Base-by-base conservation (phyloP, 2,329 filamentous ascomycete species). In the Nigrospora oryzae region DNA sequence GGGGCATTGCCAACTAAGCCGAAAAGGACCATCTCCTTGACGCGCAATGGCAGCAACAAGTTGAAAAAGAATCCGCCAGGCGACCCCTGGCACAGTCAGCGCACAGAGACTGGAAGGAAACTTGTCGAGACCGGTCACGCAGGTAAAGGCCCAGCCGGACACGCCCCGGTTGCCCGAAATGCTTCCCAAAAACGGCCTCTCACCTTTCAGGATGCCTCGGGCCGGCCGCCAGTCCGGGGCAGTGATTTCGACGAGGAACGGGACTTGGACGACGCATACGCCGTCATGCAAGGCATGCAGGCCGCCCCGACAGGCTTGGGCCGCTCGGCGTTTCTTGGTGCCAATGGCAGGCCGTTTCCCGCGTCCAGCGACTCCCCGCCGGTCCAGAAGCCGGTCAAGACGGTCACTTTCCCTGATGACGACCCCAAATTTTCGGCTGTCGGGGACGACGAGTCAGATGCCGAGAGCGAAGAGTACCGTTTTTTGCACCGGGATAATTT, bases 11-110 rank as follows among this genome's bases (percentile, higher is more conserved):
- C 51, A 31, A 53, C 49, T 23, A 17, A 55, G 48, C 55, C 60
- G 3, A 54, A 54, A 5, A 61, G 61, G 28, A 60, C 63, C 35
- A 63, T 67, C 42, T 62, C 67, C 46, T 51, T 71, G 32, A 57
- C 63, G 10, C 69, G 74, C 41, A 74, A 62, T 45, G 71, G 66
- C n/a, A 81, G 76, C 53, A 79, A 79, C 51, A 81, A 77, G 54
- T 62, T 80, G 33, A 73, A 67, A 55, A 82, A 81, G 49, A 70
- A 77, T 2, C 77, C 74, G 1, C 75, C 77, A 2, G 65, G 61
- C n/a, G 75, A 80, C 40, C 61, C 67, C 2, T 71, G 69, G 67
- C 66, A 68, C 51, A 62, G 60, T 41, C 58, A 60, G 19, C 65
- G 70, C 33, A 58, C 56, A n/a, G 69, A 72, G 30, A 64, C 66